phyloP scores from a whole-genome alignment of 2,329 filamentous ascomycete genomes.

The Cucurbitaria berberidis region DNA sequence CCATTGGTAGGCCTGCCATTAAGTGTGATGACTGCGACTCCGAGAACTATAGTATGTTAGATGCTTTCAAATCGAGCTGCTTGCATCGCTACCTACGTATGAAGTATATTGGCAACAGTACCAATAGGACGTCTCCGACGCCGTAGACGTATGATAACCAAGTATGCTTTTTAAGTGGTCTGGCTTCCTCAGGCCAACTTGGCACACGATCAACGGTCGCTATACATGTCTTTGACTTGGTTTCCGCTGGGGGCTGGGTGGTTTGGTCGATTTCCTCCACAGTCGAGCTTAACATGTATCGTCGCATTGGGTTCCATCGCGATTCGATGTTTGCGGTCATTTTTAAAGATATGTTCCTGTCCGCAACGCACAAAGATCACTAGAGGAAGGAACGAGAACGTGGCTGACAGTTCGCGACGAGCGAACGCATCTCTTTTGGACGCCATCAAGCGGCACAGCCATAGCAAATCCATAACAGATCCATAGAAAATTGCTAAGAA shows the following conservation, averaged over 20 bases:
- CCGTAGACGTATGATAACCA: slow-evolving; percentile 31
- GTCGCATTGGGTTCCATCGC: slow-evolving; percentile 19
- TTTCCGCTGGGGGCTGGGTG: background rate
- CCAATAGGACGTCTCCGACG: slow-evolving; percentile 37
- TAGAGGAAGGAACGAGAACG: slow-evolving; percentile 9
- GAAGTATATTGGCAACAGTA: slow-evolving; percentile 42
- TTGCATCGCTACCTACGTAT: slow-evolving; percentile 31
- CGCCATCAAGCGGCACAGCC: slow-evolving; percentile 30
- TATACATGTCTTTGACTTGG: slow-evolving; percentile 32
- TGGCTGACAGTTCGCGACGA: slow-evolving; percentile 29
- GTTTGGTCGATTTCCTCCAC: slow-evolving; percentile 3
- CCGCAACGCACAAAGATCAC: slow-evolving; percentile 5
- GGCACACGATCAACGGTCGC: slow-evolving; percentile 27
- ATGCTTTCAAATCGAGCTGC: background rate
- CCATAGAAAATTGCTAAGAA: slow-evolving; percentile 16
- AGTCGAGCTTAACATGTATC: slow-evolving; percentile 6
- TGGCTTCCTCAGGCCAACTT: slow-evolving; percentile 42
- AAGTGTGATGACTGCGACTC: slow-evolving; percentile 25
- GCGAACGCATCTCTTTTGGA: slow-evolving; percentile 35
- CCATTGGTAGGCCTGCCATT: slow-evolving; percentile 33
- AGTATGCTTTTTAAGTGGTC: slow-evolving; percentile 27
- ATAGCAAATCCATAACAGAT: slow-evolving; percentile 29
- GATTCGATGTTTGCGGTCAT: slow-evolving; percentile 18
- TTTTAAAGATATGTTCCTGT: slow-evolving; percentile 13
- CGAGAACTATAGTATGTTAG: slow-evolving; percentile 31